Percentiles rank a stretch among this genome's conserved stretches.
phyloP scores from a whole-genome alignment of 192 early-diverging fungal genomes.

The Linnemannia schmuckeri region DNA sequence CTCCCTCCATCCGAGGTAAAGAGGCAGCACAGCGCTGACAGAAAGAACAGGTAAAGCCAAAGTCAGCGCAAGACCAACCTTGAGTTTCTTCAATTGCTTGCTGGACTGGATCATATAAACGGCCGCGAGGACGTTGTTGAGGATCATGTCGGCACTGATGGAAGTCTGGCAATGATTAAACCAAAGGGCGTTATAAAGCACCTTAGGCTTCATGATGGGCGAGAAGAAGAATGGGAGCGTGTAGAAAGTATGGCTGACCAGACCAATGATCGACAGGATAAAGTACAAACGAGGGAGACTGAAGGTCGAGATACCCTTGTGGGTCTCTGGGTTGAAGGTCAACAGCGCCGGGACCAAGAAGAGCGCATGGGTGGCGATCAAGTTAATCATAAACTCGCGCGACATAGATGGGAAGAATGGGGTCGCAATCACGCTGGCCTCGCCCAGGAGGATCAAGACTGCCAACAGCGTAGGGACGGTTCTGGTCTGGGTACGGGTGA shows the following conservation, averaged over 20 bases:
- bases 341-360: constrained; percentile 44
- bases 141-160: constrained; percentile 50
- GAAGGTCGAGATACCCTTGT: constrained; percentile 13
- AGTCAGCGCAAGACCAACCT: constrained; percentile 17
- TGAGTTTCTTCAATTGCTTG: constrained; percentile 33
- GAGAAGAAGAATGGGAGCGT: constrained; percentile 38
- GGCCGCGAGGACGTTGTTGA: constrained; percentile 43
- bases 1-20: constrained; percentile 49
- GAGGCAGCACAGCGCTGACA: constrained; percentile 43
- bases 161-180: constrained; percentile 55
- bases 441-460: constrained; percentile 37
- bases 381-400: constrained; percentile 28
- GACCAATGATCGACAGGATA: constrained; percentile 33
- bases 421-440: constrained; percentile 43
- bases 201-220: constrained; percentile 42
- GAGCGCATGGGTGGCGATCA: constrained; percentile 42
- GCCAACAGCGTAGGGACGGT: constrained; percentile 36
- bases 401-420: constrained; percentile 44
- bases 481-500: constrained; percentile 21
- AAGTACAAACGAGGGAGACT: constrained; percentile 38
- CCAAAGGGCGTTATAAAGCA: constrained; percentile 37
- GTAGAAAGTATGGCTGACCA: constrained; percentile 35
- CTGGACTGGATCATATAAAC: constrained; percentile 44
- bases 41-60: constrained; percentile 37
- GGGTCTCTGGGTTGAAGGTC: constrained; percentile 36